Base-by-base conservation (phyloP, 1,139 yeast genomes). In the Suhomyces kunorum region DNA sequence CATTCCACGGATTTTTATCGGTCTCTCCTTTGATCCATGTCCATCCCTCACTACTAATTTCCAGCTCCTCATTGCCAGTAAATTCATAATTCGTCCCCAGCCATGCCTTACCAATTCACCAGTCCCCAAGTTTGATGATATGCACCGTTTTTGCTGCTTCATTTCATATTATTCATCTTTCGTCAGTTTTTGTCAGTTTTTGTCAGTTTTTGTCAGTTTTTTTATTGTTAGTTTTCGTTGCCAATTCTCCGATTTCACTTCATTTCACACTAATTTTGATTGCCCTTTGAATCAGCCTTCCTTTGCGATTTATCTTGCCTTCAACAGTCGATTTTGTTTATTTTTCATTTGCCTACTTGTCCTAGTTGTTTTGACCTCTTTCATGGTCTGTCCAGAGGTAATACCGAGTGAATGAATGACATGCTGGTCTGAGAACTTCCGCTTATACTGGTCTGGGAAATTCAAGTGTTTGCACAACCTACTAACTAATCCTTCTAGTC, bases 401-500 rank as follows among this genome's bases (percentile, higher is more conserved):
- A 20, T 20, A 20, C 8, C 8, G 24, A 20, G 24, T 20, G 24
- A 20, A 20, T 20, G 3, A 19, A 20, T 20, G 32, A 18, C 32
- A 18, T 29, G 19, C 32, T 29, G 24, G 13, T 37, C 39, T 32
- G 40, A 32, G 38, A 32, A 25, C 33, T 15, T 35, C 29, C 33
- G 26, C 50, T 48, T 44, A 35, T 40, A 28, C 47, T 47, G 52
- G 52, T 48, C 52, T 48, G 43, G 47, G 45, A 32, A 29, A 18
- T 30, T 16, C 24, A 26, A 28, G 32, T 34, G 32, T 17, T 16
- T 15, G 26, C 16, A 13, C 18, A 5, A 20, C 4, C 5, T 20
- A 9, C 2, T 20, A 20, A n/a, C n/a, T n/a, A n/a, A n/a, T n/a
- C n/a, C n/a, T n/a, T n/a, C n/a, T n/a, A n/a, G n/a, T n/a, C n/a